Conservation (phyloP, 495 filamentous ascomycete species). For the Immersiella caudata region DNA sequence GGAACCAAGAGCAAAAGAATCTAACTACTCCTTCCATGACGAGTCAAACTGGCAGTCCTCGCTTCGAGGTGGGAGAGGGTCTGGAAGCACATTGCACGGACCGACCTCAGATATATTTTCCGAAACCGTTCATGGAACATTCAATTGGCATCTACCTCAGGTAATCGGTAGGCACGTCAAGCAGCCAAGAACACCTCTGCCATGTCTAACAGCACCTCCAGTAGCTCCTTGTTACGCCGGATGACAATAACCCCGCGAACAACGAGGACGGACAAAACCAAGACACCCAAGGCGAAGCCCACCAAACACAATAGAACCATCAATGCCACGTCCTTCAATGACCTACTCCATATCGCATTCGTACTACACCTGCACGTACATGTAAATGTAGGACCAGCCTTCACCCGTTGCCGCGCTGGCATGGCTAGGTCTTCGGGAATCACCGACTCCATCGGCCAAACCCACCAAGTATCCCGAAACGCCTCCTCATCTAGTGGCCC, state of each 20-base stretch:
- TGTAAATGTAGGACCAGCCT: not conserved
- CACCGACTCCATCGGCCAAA: slow-evolving; percentile 9
- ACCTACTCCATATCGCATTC: not conserved
- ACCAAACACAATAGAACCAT: slow-evolving; percentile 1
- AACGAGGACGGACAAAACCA: slow-evolving; percentile 2
- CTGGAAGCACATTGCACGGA: not conserved
- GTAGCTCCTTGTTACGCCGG: slow-evolving; percentile 7
- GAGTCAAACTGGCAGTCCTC: not conserved
- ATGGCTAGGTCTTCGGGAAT: not conserved
- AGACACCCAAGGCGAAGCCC: slow-evolving; percentile 11
- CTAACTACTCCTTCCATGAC: not conserved
- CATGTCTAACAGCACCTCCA: slow-evolving; percentile 11
- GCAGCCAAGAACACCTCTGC: slow-evolving; percentile 8
- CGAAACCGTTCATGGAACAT: slow-evolving; percentile 3
- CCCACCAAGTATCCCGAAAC: slow-evolving; percentile 1
- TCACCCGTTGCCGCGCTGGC: slow-evolving; percentile 5
- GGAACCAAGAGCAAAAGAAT: not conserved
- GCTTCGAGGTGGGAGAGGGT: not conserved
- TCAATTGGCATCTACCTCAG: too few species aligned
- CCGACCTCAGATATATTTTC: slow-evolving; percentile 6
- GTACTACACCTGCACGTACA: not conserved
- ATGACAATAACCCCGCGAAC: slow-evolving; percentile 9
- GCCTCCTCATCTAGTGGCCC: slow-evolving; percentile 5
- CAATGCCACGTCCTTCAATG: slow-evolving; percentile 3
- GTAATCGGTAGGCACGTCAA: not conserved